A percentile compares a stretch with the other conserved stretches of the same genome.
Evolutionary conservation across 768 basidiomycete genomes (phyloP).

Genomic region (Solioccasus polychromus): DNA sequence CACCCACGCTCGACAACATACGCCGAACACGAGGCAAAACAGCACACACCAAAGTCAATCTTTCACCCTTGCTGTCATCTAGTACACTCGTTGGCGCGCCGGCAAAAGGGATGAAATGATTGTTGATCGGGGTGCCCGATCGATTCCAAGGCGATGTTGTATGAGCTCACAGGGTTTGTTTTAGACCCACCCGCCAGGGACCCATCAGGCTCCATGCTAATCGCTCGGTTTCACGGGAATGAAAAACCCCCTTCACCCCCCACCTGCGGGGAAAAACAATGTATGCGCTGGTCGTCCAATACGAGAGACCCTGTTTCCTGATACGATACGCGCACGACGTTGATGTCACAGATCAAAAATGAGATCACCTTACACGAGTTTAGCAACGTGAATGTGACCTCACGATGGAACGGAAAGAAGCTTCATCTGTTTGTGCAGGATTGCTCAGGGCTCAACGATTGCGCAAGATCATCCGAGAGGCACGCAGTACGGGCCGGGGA

Average conservation of each 20-base stretch:
- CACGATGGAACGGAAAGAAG: conserved; percentile 6
- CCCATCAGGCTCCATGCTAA: background rate
- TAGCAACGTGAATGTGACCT: conserved; percentile 15
- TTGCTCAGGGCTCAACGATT: background rate
- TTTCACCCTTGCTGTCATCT: too few relatives aligned
- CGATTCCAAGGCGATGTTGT: conserved; percentile 5
- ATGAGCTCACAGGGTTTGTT: conserved; percentile 16
- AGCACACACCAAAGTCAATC: too few relatives aligned
- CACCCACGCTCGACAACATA: conserved; percentile 4
- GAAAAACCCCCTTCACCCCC: conserved; percentile 3
- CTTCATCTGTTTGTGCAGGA: background rate
- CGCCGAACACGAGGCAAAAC: conserved; percentile 15
- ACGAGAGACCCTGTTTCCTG: background rate
- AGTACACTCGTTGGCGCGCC: too few relatives aligned
- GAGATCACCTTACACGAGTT: conserved; percentile 5
- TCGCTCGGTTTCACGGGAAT: conserved; percentile 13
- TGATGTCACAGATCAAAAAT: conserved; percentile 15
- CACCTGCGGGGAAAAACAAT: conserved; percentile 14
- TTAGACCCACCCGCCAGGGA: background rate
- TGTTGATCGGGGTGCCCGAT: conserved; percentile 16
- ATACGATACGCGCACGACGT: background rate
- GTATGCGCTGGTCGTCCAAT: background rate
- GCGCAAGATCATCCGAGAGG: conserved; percentile 14
- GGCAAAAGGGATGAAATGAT: too few relatives aligned
- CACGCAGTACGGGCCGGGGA: conserved; percentile 18